Conservation (phyloP, 2,329 filamentous ascomycete species). For the Thelonectria rubi region DNA sequence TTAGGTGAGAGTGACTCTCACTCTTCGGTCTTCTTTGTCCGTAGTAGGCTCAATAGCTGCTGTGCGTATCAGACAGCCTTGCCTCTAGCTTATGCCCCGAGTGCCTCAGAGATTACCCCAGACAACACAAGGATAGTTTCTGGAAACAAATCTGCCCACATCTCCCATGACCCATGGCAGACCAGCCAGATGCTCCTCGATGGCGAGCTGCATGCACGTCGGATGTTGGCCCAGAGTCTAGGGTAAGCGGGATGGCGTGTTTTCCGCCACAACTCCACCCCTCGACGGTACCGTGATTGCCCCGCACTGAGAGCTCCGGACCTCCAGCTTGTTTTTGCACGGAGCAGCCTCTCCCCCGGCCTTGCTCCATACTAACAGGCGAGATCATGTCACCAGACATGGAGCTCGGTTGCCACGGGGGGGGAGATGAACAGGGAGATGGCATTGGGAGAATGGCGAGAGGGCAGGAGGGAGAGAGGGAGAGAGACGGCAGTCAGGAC, state of each 20-base stretch:
- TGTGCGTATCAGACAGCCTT: too few relatives aligned
- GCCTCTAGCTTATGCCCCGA: too few relatives aligned
- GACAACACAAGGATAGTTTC: not conserved
- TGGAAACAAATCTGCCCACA: not conserved
- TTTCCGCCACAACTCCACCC: conserved; percentile 15
- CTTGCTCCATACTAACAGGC: not conserved
- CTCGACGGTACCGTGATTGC: conserved; percentile 15
- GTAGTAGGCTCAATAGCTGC: too few relatives aligned
- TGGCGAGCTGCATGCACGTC: not conserved
- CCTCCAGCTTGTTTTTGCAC: not conserved
- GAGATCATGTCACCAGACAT: conserved; percentile 5
- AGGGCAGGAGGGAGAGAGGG: not conserved
- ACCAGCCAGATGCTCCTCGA: not conserved
- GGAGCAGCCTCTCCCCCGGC: not conserved
- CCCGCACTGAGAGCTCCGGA: conserved; percentile 10
- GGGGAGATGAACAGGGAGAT: not conserved
- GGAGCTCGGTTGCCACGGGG: not conserved
- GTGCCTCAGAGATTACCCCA: not conserved
- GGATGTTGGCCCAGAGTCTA: conserved; percentile 5
- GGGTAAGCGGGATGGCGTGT: conserved; percentile 18
- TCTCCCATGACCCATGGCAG: not conserved
- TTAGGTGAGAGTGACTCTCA: too few relatives aligned
- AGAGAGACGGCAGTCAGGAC: too few relatives aligned
- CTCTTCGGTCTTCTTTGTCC: too few relatives aligned
- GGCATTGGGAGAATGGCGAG: not conserved